phyloP scores from a whole-genome alignment of 106 monocot genomes.

The Posidonia australis region DNA sequence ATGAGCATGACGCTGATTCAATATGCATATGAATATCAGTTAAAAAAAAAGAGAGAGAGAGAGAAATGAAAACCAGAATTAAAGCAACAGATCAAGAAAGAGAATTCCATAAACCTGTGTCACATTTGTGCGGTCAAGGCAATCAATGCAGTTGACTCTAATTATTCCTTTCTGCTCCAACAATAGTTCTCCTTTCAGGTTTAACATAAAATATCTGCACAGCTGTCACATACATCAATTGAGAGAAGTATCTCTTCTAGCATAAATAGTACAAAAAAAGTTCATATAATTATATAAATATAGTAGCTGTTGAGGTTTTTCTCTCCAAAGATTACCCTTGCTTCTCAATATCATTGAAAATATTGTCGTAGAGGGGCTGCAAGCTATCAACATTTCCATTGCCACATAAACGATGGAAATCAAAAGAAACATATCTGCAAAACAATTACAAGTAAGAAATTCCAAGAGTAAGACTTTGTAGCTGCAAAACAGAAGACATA shows the following conservation, averaged over 20 bases:
- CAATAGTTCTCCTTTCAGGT: conserved; percentile 39
- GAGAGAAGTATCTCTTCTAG: conserved; percentile 11
- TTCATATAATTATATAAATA: too few relatives aligned
- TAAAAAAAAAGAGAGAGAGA: too few relatives aligned
- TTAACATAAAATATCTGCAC: conserved; percentile 91
- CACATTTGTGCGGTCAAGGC: conserved; percentile 93
- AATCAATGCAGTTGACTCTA: conserved; percentile 90
- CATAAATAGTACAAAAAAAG: background rate
- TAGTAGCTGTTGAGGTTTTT: background rate
- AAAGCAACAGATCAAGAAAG: background rate
- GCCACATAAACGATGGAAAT: conserved; percentile 73
- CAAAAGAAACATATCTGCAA: conserved; percentile 85
- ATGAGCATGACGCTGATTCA: too few relatives aligned
- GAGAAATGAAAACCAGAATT: background rate
- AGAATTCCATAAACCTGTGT: conserved; percentile 60
- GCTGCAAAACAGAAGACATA: background rate
- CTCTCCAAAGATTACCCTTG: conserved; percentile 57
- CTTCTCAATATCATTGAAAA: conserved; percentile 47
- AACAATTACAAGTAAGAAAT: background rate
- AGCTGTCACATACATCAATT: conserved; percentile 70
- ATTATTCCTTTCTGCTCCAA: conserved; percentile 69
- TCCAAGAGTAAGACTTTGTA: too few relatives aligned
- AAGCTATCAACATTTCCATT: conserved; percentile 68
- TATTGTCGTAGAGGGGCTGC: conserved; percentile 62
- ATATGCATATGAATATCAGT: too few relatives aligned